Evolutionary conservation across 139 green algal species (phyloP).

Genomic region (Closterium sp.): DNA sequence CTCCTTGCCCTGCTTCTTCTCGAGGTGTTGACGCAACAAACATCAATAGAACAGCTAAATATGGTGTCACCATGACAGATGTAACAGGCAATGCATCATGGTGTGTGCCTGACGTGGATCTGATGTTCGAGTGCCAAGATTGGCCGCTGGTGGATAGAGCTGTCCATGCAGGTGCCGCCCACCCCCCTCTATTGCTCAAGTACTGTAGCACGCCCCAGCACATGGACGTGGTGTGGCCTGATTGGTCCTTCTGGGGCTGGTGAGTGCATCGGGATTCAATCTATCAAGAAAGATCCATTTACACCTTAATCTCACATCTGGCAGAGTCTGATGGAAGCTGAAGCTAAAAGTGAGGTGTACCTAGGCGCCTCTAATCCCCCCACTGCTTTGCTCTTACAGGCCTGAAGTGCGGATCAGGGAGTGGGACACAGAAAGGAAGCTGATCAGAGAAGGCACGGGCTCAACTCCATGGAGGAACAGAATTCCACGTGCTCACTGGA

Average conservation of each 20-base stretch:
- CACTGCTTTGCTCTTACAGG: background rate
- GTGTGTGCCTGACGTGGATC: conserved; percentile 33
- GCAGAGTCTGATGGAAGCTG: no score
- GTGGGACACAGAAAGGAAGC: conserved; percentile 7
- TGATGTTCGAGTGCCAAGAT: conserved; percentile 33
- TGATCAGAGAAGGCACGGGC: background rate
- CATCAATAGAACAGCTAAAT: background rate
- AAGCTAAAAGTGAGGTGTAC: no score
- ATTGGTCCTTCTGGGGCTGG: conserved; percentile 50
- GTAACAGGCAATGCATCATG: background rate
- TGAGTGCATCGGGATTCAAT: background rate
- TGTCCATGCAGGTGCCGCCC: background rate
- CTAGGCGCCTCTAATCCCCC: background rate
- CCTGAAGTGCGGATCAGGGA: conserved; percentile 17
- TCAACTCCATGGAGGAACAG: conserved; percentile 6
- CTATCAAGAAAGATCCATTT: no score
- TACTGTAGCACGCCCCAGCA: conserved; percentile 22
- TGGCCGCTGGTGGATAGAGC: background rate
- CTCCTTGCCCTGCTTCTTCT: background rate
- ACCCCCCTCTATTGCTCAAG: conserved; percentile 9
- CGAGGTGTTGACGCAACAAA: background rate
- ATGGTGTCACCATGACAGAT: background rate
- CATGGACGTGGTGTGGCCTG: conserved; percentile 32
- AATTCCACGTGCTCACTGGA: conserved; percentile 16
- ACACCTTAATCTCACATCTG: no score